Conservation (phyloP, 2,329 filamentous ascomycete genomes). For the Pseudophaeomoniella oleicola region DNA sequence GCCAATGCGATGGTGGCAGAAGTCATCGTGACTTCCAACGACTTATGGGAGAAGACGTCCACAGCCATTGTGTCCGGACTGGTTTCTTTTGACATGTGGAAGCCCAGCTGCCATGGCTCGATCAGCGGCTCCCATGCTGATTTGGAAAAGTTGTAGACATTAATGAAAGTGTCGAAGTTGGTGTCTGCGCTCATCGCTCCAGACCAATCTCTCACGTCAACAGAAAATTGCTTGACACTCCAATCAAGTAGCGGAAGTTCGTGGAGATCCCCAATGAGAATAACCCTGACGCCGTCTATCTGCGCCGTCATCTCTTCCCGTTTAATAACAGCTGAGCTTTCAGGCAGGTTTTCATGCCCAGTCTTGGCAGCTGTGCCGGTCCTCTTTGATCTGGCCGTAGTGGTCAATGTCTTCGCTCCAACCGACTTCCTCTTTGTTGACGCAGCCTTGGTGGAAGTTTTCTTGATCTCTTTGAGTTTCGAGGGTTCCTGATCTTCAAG, state of each 20-base stretch:
- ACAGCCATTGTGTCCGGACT: conserved; percentile 64
- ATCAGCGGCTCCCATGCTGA: conserved; percentile 95
- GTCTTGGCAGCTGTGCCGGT: conserved; percentile 28
- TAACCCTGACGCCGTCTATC: conserved; percentile 76
- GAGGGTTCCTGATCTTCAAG: conserved; percentile 38
- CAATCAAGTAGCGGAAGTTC: conserved; percentile 90
- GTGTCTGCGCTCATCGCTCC: conserved; percentile 74
- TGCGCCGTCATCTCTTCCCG: conserved; percentile 73
- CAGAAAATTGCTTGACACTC: conserved; percentile 77
- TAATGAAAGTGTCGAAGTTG: conserved; percentile 84
- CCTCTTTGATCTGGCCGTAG: conserved; percentile 29
- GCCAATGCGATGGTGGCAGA: conserved; percentile 85
- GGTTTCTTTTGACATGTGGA: conserved; percentile 69
- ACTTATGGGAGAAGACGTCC: conserved; percentile 77
- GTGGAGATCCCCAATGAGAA: conserved; percentile 89
- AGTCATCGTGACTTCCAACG: conserved; percentile 81
- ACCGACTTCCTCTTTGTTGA: conserved; percentile 34
- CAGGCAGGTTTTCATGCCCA: conserved; percentile 20
- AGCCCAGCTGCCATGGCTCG: conserved; percentile 90
- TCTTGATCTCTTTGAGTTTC: conserved; percentile 30
- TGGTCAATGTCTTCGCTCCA: conserved; percentile 28
- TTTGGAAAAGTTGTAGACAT: conserved; percentile 98
- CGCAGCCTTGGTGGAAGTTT: conserved; percentile 14
- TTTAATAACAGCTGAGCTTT: conserved; percentile 41
- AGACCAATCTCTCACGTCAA: conserved; percentile 83